Evolutionary conservation across 164 flowering plant species (phyloP).

Genomic region (Brasenia schreberi): DNA sequence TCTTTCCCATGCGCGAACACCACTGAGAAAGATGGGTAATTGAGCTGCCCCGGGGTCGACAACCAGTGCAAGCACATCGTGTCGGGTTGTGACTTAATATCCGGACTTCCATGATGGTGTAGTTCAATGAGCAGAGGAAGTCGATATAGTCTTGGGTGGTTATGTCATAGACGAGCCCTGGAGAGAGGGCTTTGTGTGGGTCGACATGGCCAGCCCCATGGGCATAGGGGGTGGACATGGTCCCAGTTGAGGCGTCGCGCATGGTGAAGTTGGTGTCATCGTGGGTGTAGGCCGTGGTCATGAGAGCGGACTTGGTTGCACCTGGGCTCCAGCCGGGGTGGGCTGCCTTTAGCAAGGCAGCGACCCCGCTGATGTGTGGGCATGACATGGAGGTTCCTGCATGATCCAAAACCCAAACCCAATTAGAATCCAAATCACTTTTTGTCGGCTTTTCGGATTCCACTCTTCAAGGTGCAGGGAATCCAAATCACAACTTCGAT

Average conservation of each 20-base stretch:
- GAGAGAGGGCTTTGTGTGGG: constrained; percentile 63
- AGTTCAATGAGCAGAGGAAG: constrained; percentile 71
- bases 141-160: constrained; percentile 45
- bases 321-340: constrained; percentile 89
- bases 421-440: too few species aligned
- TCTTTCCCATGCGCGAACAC: constrained; percentile 24
- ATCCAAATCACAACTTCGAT: too few species aligned
- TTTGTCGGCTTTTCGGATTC: too few species aligned
- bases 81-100: constrained; percentile 19
- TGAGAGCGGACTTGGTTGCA: constrained; percentile 59
- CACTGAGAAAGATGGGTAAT: constrained; percentile 78
- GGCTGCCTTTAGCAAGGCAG: constrained; percentile 53
- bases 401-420: too few species aligned
- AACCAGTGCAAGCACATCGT: constrained; percentile 20
- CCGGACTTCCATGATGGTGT: constrained; percentile 29
- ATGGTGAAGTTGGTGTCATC: constrained; percentile 39
- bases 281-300: constrained; percentile 66
- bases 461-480: too few species aligned
- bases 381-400: constrained; percentile 87
- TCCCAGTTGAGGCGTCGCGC: constrained; percentile 41
- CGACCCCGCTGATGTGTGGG: constrained; percentile 74
- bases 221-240: constrained; percentile 62
- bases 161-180: constrained; percentile 78
- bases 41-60: constrained; percentile 34
- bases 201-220: constrained; percentile 79